Conservation (phyloP, 345 rosid genomes). For the Salix caprea region DNA sequence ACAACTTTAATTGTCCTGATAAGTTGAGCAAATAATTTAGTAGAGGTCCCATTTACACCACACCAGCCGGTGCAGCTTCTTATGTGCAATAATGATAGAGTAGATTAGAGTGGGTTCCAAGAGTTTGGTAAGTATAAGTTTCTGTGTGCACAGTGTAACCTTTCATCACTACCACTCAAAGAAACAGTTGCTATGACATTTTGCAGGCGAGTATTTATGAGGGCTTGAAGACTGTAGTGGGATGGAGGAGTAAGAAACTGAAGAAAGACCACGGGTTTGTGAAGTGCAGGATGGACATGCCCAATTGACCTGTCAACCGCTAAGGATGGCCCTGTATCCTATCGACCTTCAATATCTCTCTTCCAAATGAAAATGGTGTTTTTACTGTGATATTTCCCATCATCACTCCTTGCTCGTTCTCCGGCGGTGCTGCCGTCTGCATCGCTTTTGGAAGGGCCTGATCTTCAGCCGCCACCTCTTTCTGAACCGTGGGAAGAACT, state of each 20-base stretch:
- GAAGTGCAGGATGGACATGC: background rate
- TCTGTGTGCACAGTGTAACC: background rate
- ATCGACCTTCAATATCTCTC: conserved; percentile 1
- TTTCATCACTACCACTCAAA: background rate
- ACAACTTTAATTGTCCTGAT: background rate
- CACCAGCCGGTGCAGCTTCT: background rate
- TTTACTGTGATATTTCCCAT: background rate
- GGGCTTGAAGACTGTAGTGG: conserved; percentile 64
- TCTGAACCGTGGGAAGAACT: background rate
- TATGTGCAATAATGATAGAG: background rate
- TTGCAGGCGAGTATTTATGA: conserved; percentile 53
- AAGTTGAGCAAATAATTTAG: background rate
- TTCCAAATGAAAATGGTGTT: conserved; percentile 12
- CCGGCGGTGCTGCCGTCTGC: background rate
- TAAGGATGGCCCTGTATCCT: background rate
- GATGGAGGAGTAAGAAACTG: conserved; percentile 51
- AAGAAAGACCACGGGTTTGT: conserved; percentile 36
- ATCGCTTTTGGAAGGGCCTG: background rate
- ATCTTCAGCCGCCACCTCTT: background rate
- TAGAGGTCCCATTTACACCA: background rate
- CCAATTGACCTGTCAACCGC: background rate
- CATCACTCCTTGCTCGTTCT: background rate
- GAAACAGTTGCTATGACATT: background rate
- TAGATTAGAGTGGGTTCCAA: background rate
- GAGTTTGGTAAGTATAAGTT: background rate